Evolutionary conservation across 148 eudicot genomes (phyloP).

Genomic region (Amaranthus hypochondriacus): DNA sequence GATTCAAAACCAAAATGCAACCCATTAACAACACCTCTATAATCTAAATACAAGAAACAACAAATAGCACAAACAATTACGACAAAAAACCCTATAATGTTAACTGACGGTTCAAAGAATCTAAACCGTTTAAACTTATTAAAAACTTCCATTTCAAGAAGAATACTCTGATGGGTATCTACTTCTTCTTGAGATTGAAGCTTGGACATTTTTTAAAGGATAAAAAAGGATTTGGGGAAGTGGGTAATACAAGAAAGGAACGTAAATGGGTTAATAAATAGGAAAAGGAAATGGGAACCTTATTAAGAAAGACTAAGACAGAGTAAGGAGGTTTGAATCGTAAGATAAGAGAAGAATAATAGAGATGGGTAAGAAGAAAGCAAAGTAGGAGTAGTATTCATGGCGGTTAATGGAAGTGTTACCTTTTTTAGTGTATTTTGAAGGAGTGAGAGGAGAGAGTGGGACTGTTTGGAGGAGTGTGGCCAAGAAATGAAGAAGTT

Average conservation of each 20-base stretch:
- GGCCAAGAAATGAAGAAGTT: neutral
- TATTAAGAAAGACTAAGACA: neutral
- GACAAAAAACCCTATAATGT: slow-evolving; percentile 46
- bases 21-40: slow-evolving; percentile 40
- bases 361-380: slow-evolving; percentile 18
- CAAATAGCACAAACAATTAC: slow-evolving; percentile 36
- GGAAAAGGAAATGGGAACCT: slow-evolving; percentile 1
- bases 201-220: slow-evolving; percentile 32
- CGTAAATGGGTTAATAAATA: neutral
- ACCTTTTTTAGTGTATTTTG: neutral
- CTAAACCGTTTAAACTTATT: slow-evolving; percentile 52
- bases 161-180: slow-evolving; percentile 10
- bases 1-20: slow-evolving; percentile 34
- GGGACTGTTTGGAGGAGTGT: neutral
- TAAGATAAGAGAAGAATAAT: neutral
- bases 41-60: slow-evolving; percentile 64
- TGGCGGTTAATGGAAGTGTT: slow-evolving; percentile 15
- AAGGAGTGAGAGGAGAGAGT: too few species aligned
- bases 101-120: slow-evolving; percentile 60
- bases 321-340: neutral
- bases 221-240: neutral
- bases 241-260: neutral
- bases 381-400: slow-evolving; percentile 18
- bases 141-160: slow-evolving; percentile 18
- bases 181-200: slow-evolving; percentile 29